Evolutionary conservation across 2,329 filamentous ascomycete genomes (phyloP).

Genomic region (Ophiocordyceps camponoti-saundersi): DNA sequence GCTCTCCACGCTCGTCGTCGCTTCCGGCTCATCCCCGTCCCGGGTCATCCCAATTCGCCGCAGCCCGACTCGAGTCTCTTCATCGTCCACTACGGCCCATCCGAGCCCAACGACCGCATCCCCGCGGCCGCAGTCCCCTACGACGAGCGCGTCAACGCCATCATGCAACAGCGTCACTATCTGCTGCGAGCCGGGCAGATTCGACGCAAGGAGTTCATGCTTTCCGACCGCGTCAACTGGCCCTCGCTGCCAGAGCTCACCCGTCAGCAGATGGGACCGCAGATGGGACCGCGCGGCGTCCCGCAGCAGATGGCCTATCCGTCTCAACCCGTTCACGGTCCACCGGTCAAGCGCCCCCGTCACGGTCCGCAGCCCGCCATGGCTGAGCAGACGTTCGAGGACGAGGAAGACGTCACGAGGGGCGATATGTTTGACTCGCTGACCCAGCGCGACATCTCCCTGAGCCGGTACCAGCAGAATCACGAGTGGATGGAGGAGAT

Average conservation of each 20-base stretch:
- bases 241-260: constrained; percentile 53
- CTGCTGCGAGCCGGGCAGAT: constrained; percentile 65
- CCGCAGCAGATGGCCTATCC: constrained; percentile 48
- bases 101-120: constrained; percentile 57
- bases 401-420: constrained; percentile 75
- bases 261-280: constrained; percentile 31
- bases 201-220: constrained; percentile 83
- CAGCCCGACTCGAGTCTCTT: constrained; percentile 69
- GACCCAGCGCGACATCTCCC: constrained; percentile 76
- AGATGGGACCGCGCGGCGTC: constrained; percentile 27
- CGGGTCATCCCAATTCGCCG: constrained; percentile 51
- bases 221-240: constrained; percentile 81
- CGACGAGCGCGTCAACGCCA: constrained; percentile 40
- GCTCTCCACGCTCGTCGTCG: constrained; percentile 67
- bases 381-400: constrained; percentile 43
- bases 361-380: constrained; percentile 26
- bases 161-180: constrained; percentile 44
- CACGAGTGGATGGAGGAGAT: constrained; percentile 99
- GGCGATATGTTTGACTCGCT: constrained; percentile 84
- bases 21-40: constrained; percentile 66
- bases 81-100: constrained; percentile 77
- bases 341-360: constrained; percentile 37
- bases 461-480: constrained; percentile 78
- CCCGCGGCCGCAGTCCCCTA: constrained; percentile 51
- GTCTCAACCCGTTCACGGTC: constrained; percentile 28